These are phyloP conservation scores for Grosmannia penicillata DNA, from an alignment of 2,329 filamentous ascomycete genomes.

Conservation along the genomic window DNA sequence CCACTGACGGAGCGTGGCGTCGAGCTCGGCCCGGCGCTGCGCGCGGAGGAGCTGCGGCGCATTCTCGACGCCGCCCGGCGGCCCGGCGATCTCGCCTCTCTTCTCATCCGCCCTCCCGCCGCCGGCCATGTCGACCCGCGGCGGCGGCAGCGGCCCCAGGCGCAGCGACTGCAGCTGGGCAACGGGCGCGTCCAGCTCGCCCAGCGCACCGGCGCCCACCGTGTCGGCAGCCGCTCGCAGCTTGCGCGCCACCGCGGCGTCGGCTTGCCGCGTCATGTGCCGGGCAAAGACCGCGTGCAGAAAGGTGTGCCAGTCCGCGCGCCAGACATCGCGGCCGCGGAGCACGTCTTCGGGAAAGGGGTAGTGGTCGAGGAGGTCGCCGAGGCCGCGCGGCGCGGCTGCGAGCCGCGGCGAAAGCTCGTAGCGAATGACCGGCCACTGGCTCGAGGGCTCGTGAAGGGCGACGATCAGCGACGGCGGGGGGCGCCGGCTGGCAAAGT, in stretches of 20 bases:
- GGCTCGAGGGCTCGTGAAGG: not conserved
- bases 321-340: constrained; percentile 27
- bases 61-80: not conserved
- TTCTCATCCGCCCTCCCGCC: too few species aligned
- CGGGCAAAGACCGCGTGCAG: constrained; percentile 39
- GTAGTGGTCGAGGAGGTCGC: too few species aligned
- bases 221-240: constrained; percentile 23
- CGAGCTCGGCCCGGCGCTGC: constrained; percentile 13
- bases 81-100: too few species aligned
- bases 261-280: constrained; percentile 27
- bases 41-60: too few species aligned
- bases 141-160: too few species aligned
- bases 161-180: not conserved
- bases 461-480: constrained; percentile 10
- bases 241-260: constrained; percentile 33
- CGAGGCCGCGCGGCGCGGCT: too few species aligned
- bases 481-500: constrained; percentile 30
- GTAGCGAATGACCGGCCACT: too few species aligned
- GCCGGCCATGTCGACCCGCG: too few species aligned
- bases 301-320: constrained; percentile 45
- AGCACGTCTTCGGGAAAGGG: constrained; percentile 24
- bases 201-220: not conserved
- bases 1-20: constrained; percentile 35
- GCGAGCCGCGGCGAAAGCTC: too few species aligned
- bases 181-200: constrained; percentile 5